Conservation (phyloP, 2,329 filamentous ascomycete genomes). For the Microcyclospora tardicrescens region DNA sequence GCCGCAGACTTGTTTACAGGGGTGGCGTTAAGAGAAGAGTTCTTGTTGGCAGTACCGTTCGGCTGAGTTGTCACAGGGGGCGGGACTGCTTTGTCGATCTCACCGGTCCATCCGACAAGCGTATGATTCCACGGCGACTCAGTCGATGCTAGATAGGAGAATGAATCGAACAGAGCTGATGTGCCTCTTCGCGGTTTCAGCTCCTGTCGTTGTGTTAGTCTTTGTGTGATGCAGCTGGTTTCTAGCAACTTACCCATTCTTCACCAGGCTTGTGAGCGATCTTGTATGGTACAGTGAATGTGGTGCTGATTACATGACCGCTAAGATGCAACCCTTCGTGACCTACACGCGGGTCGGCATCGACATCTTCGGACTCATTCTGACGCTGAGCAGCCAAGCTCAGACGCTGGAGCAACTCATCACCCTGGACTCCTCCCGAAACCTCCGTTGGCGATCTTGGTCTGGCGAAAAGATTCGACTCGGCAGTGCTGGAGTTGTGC, state of each 20-base stretch:
- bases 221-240: not conserved
- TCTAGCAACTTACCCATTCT: slow-evolving; percentile 39
- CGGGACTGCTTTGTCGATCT: slow-evolving; percentile 35
- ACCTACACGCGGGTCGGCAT: slow-evolving; percentile 41
- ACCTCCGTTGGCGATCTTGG: slow-evolving; percentile 28
- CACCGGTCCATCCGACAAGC: slow-evolving; percentile 88
- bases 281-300: slow-evolving; percentile 51
- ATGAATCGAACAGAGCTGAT: slow-evolving; percentile 84
- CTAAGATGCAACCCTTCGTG: slow-evolving; percentile 46
- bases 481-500: no score
- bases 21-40: slow-evolving; percentile 31
- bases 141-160: slow-evolving; percentile 74
- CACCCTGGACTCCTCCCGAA: slow-evolving; percentile 33
- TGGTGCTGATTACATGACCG: slow-evolving; percentile 50
- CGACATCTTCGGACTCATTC: slow-evolving; percentile 29
- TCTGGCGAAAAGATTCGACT: not conserved
- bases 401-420: slow-evolving; percentile 41
- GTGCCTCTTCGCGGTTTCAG: slow-evolving; percentile 69
- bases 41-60: slow-evolving; percentile 26
- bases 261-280: slow-evolving; percentile 39
- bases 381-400: slow-evolving; percentile 30
- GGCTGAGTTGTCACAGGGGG: slow-evolving; percentile 12
- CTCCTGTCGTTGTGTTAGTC: slow-evolving; percentile 39
- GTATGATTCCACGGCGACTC: slow-evolving; percentile 81
- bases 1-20: slow-evolving; percentile 64